A percentile compares a stretch with the other conserved stretches of the same genome.
These are phyloP conservation scores for Oryza longistaminata DNA, from an alignment of 176 grass and related monocot species.

Conservation along the genomic window DNA sequence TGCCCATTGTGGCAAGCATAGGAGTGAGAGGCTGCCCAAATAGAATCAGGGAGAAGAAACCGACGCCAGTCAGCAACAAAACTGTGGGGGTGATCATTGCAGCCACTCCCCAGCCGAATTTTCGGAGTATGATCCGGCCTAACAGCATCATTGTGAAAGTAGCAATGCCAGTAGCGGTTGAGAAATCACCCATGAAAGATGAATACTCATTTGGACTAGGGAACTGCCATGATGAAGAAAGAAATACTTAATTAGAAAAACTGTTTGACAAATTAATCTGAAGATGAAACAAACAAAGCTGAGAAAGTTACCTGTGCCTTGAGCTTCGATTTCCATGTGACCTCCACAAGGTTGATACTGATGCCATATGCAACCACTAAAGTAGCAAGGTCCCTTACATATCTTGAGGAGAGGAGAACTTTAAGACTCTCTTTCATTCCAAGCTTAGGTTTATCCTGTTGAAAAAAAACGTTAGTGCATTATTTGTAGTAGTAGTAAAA, in stretches of 20 bases:
- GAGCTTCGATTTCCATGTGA: constrained; percentile 97
- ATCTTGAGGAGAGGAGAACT: constrained; percentile 71
- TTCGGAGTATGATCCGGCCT: constrained; percentile 63
- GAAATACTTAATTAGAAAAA: constrained; percentile 2
- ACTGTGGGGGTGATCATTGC: constrained; percentile 86
- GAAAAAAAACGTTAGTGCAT: not conserved
- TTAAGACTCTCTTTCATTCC: constrained; percentile 82
- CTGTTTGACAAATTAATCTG: not conserved
- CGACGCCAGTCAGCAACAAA: constrained; percentile 72
- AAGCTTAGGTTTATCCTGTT: constrained; percentile 80
- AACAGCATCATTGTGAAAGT: constrained; percentile 94
- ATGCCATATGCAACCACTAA: constrained; percentile 89
- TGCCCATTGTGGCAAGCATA: constrained; percentile 58
- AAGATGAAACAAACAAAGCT: constrained; percentile 13
- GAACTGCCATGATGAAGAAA: constrained; percentile 54
- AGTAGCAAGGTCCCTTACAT: constrained; percentile 84
- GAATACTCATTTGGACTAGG: constrained; percentile 89
- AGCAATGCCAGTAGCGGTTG: constrained; percentile 74
- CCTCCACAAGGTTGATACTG: constrained; percentile 90
- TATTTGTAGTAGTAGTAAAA: not conserved
- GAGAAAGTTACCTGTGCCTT: constrained; percentile 81
- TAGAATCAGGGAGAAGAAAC: constrained; percentile 82
- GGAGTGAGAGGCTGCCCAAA: constrained; percentile 76
- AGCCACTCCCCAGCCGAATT: constrained; percentile 81
- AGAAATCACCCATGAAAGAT: constrained; percentile 94